A percentile compares a stretch with the other conserved stretches of the same genome.
Evolutionary conservation across 2,329 filamentous ascomycete species (phyloP).

Genomic region (Pestalotiopsis sp.): DNA sequence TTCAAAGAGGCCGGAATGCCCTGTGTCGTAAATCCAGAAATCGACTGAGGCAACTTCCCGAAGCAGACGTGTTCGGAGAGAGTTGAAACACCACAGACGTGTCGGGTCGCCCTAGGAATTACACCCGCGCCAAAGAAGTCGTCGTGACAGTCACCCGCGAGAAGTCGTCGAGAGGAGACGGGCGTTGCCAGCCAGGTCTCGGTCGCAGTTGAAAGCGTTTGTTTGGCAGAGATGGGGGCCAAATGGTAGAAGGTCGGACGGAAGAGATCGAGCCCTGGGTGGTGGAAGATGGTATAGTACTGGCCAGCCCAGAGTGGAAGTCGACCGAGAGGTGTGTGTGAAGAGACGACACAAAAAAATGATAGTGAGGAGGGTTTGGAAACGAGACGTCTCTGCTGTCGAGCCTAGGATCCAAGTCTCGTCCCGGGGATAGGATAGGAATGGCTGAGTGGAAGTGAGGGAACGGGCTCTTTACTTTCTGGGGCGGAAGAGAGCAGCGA

Average conservation of each 20-base stretch:
- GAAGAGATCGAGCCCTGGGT: neutral
- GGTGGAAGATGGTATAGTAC: neutral
- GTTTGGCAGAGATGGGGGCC: neutral
- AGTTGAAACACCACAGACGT: neutral
- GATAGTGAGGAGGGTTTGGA: neutral
- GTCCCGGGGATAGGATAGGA: neutral
- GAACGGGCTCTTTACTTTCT: constrained; percentile 1
- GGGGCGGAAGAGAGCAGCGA: neutral
- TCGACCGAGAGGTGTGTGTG: neutral
- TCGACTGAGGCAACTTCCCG: neutral
- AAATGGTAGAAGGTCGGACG: neutral
- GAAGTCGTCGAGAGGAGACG: neutral
- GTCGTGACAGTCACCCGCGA: neutral
- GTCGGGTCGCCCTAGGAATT: neutral
- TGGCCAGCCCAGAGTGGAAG: neutral
- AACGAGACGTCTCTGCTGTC: neutral
- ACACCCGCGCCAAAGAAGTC: neutral
- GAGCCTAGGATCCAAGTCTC: neutral
- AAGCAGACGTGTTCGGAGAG: neutral
- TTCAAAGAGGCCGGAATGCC: neutral
- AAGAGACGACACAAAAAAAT: neutral
- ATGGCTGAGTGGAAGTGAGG: neutral
- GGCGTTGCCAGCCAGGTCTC: neutral
- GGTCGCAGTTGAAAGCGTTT: neutral
- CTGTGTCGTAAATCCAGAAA: neutral